A percentile compares a stretch with the other conserved stretches of the same genome.
Conservation (phyloP, 2,329 filamentous ascomycete species). For the Aspergillus sp. region DNA sequence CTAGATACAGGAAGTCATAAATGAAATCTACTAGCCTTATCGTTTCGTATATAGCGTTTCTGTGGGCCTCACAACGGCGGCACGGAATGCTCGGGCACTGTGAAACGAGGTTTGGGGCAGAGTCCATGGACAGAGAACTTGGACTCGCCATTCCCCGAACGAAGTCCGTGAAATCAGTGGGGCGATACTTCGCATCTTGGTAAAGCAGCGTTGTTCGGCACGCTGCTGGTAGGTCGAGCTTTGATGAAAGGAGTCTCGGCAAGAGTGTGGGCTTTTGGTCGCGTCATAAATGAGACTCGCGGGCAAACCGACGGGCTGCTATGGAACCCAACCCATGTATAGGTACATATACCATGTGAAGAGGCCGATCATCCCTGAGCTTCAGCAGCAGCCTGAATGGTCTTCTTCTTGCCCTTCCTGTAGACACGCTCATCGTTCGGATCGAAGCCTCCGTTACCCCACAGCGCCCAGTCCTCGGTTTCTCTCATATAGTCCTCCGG, state of each 20-base stretch:
- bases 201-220: not conserved
- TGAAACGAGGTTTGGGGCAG: not conserved
- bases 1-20: slow-evolving; percentile 5
- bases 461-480: slow-evolving; percentile 91
- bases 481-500: slow-evolving; percentile 91
- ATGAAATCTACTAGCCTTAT: slow-evolving; percentile 1
- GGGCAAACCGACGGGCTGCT: not conserved
- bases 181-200: not conserved
- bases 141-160: not conserved
- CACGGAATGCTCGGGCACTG: not conserved
- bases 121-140: not conserved
- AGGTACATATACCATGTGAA: not conserved
- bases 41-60: not conserved
- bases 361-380: not conserved
- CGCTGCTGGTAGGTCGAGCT: not conserved
- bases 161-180: not conserved
- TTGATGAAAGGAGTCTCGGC: too few species aligned
- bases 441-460: slow-evolving; percentile 94
- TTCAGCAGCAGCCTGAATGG: slow-evolving; percentile 5
- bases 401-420: slow-evolving; percentile 68
- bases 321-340: not conserved
- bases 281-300: not conserved
- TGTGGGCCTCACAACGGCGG: not conserved
- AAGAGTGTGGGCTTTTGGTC: too few species aligned
- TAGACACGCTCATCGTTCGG: slow-evolving; percentile 85